Conservation (phyloP, 257 asterid genomes). For the Fraxinus americana region DNA sequence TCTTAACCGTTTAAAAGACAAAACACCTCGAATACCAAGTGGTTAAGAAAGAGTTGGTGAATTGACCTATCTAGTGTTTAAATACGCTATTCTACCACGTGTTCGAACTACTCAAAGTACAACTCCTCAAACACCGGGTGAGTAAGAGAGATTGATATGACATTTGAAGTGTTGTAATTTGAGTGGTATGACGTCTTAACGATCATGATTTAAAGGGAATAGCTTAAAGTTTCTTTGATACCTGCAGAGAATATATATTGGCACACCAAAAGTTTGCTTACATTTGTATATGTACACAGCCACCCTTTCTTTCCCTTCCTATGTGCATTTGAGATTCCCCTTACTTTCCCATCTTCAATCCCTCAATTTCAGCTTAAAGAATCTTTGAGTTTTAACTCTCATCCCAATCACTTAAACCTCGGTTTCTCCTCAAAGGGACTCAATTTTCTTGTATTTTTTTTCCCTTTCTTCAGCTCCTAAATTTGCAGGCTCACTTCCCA, state of each 20-base stretch:
- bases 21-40: too few relatives aligned
- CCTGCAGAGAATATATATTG: constrained; percentile 46
- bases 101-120: too few relatives aligned
- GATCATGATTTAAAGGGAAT: background rate
- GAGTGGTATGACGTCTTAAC: too few relatives aligned
- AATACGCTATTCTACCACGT: too few relatives aligned
- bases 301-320: constrained; percentile 26
- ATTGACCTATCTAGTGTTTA: too few relatives aligned
- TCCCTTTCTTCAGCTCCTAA: constrained; percentile 25
- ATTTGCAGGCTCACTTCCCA: constrained; percentile 10
- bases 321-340: constrained; percentile 58
- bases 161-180: too few relatives aligned
- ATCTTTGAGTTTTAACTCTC: constrained; percentile 27
- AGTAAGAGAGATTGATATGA: too few relatives aligned
- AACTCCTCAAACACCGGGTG: too few relatives aligned
- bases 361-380: constrained; percentile 29
- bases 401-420: constrained; percentile 31
- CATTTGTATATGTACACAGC: constrained; percentile 28
- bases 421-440: constrained; percentile 29
- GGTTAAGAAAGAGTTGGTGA: too few relatives aligned
- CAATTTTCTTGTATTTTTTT: constrained; percentile 1
- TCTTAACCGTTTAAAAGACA: too few relatives aligned
- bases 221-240: too few relatives aligned
- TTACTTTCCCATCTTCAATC: constrained; percentile 30
- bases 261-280: constrained; percentile 43